phyloP scores from a whole-genome alignment of 768 basidiomycete species.

The Leccinum subtestaceum region DNA sequence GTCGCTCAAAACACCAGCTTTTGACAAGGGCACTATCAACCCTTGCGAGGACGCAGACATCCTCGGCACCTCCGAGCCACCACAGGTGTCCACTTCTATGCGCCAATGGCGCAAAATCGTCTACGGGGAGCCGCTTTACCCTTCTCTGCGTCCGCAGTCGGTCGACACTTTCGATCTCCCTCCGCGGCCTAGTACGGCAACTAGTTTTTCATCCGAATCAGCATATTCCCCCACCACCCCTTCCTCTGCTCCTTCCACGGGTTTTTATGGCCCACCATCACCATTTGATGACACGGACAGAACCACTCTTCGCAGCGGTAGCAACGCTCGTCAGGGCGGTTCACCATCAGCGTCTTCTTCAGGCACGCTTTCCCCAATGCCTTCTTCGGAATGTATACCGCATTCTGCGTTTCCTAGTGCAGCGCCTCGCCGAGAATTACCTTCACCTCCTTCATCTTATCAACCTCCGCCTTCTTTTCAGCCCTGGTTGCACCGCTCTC shows the following conservation, averaged over 20 bases:
- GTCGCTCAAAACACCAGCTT: slow-evolving; percentile 37
- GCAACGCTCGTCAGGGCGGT: slow-evolving; percentile 2
- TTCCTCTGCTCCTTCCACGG: slow-evolving; percentile 41
- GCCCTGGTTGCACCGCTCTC: slow-evolving; percentile 33
- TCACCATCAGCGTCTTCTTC: slow-evolving; percentile 25
- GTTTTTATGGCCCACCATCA: slow-evolving; percentile 19
- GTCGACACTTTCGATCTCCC: slow-evolving; percentile 21
- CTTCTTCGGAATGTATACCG: slow-evolving; percentile 30
- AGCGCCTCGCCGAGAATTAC: slow-evolving; percentile 27
- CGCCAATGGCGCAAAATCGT: slow-evolving; percentile 43
- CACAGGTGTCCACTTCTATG: slow-evolving; percentile 30
- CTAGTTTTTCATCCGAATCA: slow-evolving; percentile 51
- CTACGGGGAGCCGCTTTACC: slow-evolving; percentile 41
- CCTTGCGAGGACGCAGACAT: slow-evolving; percentile 29
- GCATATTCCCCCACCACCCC: slow-evolving; percentile 41
- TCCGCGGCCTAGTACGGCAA: slow-evolving; percentile 26
- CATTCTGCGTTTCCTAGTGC: slow-evolving; percentile 21
- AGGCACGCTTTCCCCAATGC: slow-evolving; percentile 27
- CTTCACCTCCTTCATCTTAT: slow-evolving; percentile 31
- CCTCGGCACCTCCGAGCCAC: slow-evolving; percentile 30
- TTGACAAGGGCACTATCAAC: slow-evolving; percentile 17
- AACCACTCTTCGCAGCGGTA: slow-evolving; percentile 9
- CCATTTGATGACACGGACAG: slow-evolving; percentile 25
- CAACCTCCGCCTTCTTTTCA: slow-evolving; percentile 31
- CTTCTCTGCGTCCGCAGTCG: slow-evolving; percentile 35